Conservation (phyloP, 2,329 filamentous ascomycete species). For the Colletotrichum sp. region DNA sequence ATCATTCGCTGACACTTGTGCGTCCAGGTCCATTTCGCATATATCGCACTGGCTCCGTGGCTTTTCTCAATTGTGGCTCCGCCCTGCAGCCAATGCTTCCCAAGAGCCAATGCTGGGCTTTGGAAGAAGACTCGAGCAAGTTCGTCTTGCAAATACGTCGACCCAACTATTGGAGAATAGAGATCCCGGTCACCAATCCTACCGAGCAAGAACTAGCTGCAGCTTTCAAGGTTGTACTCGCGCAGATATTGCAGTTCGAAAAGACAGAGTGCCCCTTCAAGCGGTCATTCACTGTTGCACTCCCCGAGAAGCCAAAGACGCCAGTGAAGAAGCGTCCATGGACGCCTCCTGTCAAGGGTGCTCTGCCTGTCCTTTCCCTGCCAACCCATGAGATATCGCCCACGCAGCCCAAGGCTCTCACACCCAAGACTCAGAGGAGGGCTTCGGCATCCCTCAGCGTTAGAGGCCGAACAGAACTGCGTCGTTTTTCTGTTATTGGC, state of each 20-base stretch:
- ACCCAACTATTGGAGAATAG: constrained; percentile 89
- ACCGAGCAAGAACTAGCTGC: constrained; percentile 70
- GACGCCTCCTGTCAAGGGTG: constrained; percentile 50
- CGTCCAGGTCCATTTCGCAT: constrained; percentile 74
- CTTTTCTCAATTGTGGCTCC: constrained; percentile 85
- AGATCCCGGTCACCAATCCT: constrained; percentile 71
- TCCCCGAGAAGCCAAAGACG: constrained; percentile 72
- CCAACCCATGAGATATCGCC: constrained; percentile 34
- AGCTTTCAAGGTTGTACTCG: constrained; percentile 72
- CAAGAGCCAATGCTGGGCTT: constrained; percentile 92
- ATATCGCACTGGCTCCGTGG: constrained; percentile 85
- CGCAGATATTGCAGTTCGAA: constrained; percentile 81
- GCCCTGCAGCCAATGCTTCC: constrained; percentile 87
- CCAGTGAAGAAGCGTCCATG: constrained; percentile 73
- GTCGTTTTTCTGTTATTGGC: constrained; percentile 10
- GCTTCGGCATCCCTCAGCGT: constrained; percentile 1
- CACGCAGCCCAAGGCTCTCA: constrained; percentile 9
- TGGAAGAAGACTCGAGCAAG: constrained; percentile 78
- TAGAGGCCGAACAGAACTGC: constrained; percentile 5
- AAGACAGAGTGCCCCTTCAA: constrained; percentile 88
- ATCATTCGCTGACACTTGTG: constrained; percentile 9
- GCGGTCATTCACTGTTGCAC: constrained; percentile 74
- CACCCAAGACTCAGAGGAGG: constrained; percentile 4
- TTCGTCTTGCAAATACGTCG: constrained; percentile 88
- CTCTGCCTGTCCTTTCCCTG: constrained; percentile 40